Conservation (phyloP, 2,329 filamentous ascomycete genomes). For the Teratosphaeria gauchensis region DNA sequence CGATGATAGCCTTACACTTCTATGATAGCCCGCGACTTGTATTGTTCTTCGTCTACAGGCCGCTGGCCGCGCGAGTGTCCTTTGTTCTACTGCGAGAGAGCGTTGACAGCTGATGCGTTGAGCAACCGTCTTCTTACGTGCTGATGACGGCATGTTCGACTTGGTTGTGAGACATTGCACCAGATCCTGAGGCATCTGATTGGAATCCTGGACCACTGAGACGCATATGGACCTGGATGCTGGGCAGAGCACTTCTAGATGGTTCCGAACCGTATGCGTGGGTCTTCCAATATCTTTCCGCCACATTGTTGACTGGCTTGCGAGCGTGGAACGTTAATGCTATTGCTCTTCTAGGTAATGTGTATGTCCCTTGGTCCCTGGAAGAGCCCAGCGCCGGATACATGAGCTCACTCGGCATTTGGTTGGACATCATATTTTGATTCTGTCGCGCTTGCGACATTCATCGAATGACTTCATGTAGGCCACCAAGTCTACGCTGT, state of each 20-base stretch:
- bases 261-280: background rate
- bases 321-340: too few relatives aligned
- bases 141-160: background rate
- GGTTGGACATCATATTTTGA: too few relatives aligned
- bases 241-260: background rate
- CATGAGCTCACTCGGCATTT: too few relatives aligned
- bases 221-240: background rate
- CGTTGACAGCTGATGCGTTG: background rate
- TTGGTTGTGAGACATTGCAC: background rate
- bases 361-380: too few relatives aligned
- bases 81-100: background rate
- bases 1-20: background rate
- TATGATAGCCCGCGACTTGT: background rate
- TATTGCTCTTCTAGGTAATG: too few relatives aligned
- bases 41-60: background rate
- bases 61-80: background rate
- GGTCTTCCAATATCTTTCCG: background rate
- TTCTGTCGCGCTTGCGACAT: too few relatives aligned
- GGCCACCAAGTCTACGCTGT: too few relatives aligned
- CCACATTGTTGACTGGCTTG: too few relatives aligned
- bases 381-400: too few relatives aligned
- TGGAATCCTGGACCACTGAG: too few relatives aligned
- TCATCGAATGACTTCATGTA: too few relatives aligned
- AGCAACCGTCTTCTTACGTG: background rate
- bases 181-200: too few relatives aligned